Percentiles rank a stretch among this genome's conserved stretches.
Evolutionary conservation across 1,284 basidiomycete species (phyloP).

Genomic region (Lignosus rhinocerotis): DNA sequence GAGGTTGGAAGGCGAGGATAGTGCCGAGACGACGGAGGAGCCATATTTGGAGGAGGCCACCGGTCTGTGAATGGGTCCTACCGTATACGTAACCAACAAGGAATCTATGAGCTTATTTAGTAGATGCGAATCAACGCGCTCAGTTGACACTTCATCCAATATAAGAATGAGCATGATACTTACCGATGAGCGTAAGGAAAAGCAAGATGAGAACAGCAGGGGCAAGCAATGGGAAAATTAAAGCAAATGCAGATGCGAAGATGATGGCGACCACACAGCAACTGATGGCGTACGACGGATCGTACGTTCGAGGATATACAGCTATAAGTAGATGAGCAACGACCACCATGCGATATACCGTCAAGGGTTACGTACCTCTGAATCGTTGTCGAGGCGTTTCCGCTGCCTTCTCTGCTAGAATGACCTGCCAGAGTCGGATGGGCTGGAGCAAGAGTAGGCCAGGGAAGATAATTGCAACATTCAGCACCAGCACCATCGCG

Average conservation of each 20-base stretch:
- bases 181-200: constrained; percentile 69
- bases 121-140: neutral
- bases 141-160: neutral
- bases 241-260: constrained; percentile 68
- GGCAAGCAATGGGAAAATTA: constrained; percentile 77
- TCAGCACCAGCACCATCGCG: constrained; percentile 62
- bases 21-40: constrained; percentile 68
- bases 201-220: constrained; percentile 69
- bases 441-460: constrained; percentile 73
- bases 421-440: constrained; percentile 54
- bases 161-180: constrained; percentile 20
- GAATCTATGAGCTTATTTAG: constrained; percentile 63
- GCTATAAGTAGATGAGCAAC: constrained; percentile 42
- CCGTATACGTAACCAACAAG: constrained; percentile 75
- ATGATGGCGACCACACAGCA: constrained; percentile 69
- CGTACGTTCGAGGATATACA: constrained; percentile 70
- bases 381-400: constrained; percentile 79
- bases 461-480: constrained; percentile 70
- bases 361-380: constrained; percentile 51
- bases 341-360: neutral
- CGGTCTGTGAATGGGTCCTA: constrained; percentile 67
- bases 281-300: constrained; percentile 64
- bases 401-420: constrained; percentile 54
- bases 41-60: constrained; percentile 74
- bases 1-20: constrained; percentile 67